These are phyloP conservation scores for Apiospora koreana DNA, from an alignment of 2,329 filamentous ascomycete genomes.

Conservation along the genomic window DNA sequence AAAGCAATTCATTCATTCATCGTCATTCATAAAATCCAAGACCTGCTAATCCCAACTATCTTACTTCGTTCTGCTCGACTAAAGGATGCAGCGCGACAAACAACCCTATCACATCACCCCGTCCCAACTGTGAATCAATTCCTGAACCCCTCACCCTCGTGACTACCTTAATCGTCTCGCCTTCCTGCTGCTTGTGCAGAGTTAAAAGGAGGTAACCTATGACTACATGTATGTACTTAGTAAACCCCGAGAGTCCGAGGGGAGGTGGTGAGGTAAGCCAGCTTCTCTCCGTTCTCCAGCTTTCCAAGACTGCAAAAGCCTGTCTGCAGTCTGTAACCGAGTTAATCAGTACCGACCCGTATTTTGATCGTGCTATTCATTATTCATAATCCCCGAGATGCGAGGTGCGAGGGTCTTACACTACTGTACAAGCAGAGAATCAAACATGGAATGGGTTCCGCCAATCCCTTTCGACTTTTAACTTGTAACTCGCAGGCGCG, in stretches of 20 bases:
- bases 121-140: not conserved
- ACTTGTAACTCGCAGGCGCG: not conserved
- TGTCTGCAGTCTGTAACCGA: not conserved
- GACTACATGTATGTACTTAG: no score
- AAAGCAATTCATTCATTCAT: not conserved
- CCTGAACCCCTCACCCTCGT: not conserved
- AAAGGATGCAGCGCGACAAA: not conserved
- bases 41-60: not conserved
- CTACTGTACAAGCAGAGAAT: not conserved
- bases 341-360: not conserved
- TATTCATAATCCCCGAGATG: not conserved
- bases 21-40: not conserved
- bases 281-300: not conserved
- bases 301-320: not conserved
- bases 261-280: not conserved
- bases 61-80: no score
- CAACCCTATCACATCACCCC: not conserved
- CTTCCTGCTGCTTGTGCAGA: not conserved
- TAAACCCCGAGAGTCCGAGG: slow-evolving; percentile 6
- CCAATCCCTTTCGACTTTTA: not conserved
- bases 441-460: not conserved
- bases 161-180: not conserved
- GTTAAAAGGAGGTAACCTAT: not conserved
- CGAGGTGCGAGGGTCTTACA: no score
- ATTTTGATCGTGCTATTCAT: not conserved